These are phyloP conservation scores for Chytridium lagenaria DNA, from an alignment of 371 early-diverging fungal genomes.

Conservation along the genomic window DNA sequence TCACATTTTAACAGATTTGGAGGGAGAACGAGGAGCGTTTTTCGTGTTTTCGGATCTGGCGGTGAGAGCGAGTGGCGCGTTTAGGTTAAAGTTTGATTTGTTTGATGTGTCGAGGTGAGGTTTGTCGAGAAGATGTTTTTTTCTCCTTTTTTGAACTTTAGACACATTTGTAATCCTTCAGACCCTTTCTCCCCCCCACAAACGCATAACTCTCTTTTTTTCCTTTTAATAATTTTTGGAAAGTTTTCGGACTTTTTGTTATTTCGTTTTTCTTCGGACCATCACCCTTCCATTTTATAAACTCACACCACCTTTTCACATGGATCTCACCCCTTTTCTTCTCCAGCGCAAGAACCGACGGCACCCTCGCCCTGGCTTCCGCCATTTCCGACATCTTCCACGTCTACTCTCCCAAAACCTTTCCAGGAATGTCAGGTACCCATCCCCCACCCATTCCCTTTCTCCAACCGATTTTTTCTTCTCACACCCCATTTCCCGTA, in stretches of 20 bases:
- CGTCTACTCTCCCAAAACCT: conserved; percentile 6
- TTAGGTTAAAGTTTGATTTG: conserved; percentile 37
- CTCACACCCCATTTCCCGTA: not conserved
- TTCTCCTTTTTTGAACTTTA: not conserved
- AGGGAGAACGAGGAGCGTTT: conserved; percentile 32
- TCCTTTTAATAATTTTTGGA: no score
- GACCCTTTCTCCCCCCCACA: no score
- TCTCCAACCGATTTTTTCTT: not conserved
- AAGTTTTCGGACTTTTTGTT: no score
- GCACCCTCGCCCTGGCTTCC: not conserved
- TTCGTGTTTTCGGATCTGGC: conserved; percentile 45
- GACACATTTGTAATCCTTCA: no score
- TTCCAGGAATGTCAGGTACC: conserved; percentile 10
- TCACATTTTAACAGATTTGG: conserved; percentile 32
- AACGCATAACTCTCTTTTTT: no score
- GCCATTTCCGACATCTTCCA: not conserved
- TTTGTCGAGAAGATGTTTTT: not conserved
- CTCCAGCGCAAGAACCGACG: not conserved
- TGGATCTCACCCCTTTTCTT: not conserved
- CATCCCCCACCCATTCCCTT: not conserved
- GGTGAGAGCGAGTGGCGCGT: conserved; percentile 39
- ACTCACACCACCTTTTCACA: no score
- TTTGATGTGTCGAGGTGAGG: conserved; percentile 30
- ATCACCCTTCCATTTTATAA: no score
- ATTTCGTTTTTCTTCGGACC: no score